Evolutionary conservation across 768 basidiomycete species (phyloP).

Genomic region (Clitopilus hobsonii): DNA sequence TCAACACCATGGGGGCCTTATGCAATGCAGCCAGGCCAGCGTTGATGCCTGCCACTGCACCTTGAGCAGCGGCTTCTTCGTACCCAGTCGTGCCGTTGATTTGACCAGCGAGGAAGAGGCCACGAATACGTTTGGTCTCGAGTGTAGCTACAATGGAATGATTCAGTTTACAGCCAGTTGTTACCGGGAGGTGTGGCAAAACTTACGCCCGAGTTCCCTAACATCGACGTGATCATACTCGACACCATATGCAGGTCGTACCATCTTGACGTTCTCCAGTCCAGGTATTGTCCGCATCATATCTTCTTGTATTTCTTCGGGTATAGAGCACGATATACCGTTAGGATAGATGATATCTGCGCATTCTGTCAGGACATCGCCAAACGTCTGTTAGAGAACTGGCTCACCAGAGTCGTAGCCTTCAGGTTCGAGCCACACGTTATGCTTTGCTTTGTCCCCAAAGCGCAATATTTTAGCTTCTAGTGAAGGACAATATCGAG

Average conservation of each 20-base stretch:
- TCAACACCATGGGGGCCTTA: conserved; percentile 55
- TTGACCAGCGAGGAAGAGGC: conserved; percentile 85
- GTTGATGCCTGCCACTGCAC: conserved; percentile 83
- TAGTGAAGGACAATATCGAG: conserved; percentile 87
- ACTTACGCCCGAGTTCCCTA: conserved; percentile 68
- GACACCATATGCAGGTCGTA: conserved; percentile 85
- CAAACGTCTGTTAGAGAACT: background rate
- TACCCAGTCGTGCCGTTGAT: conserved; percentile 95
- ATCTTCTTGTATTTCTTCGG: conserved; percentile 77
- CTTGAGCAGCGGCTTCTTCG: conserved; percentile 92
- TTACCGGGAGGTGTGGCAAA: background rate
- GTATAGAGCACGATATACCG: conserved; percentile 83
- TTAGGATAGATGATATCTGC: conserved; percentile 86
- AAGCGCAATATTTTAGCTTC: conserved; percentile 86
- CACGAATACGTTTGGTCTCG: conserved; percentile 84
- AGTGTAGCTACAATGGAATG: conserved; percentile 53
- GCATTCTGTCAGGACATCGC: background rate
- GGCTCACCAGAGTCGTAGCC: conserved; percentile 77
- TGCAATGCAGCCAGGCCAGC: conserved; percentile 67
- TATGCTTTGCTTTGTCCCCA: conserved; percentile 63
- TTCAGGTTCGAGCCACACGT: conserved; percentile 88
- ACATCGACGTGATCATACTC: conserved; percentile 93
- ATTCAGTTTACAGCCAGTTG: background rate
- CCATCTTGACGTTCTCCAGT: conserved; percentile 79
- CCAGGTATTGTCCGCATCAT: conserved; percentile 86